Evolutionary conservation across 768 basidiomycete species (phyloP), one percentile per base, ranked within the genome.

Genomic region (Cystobasidium ongulense): DNA sequence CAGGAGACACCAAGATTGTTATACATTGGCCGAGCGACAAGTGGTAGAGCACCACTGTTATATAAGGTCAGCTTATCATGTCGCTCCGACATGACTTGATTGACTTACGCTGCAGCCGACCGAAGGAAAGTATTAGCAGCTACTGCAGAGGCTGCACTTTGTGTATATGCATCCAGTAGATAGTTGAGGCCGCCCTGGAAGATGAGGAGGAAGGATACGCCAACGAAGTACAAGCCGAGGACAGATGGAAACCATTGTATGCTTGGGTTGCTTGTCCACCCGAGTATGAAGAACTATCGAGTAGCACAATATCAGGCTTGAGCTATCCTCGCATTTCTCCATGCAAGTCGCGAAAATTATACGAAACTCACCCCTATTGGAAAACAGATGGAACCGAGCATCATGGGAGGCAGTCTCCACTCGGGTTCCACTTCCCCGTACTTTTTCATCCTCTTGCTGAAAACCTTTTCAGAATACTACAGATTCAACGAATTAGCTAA

Each of bases 331-430:
- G 27, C 17, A 17, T 2, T 33, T 27, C 25, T 39, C 72, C 53
- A 57, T 64, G 41, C 63, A 11, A 63, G 11, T 10, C 17, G 62
- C 27, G 10, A 31, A 73, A 76, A 78, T 7, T 39, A n/a, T n/a
- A n/a, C n/a, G n/a, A n/a, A 17, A 50, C 46, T 4, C 18, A 50
- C 46, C 46, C 77, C 82, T 52, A 80, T 75, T 0, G 81, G 81
- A 73, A 82, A 81, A 15, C 75, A 27, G 36, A 81, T 63, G 15
- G 78, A 74, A 7, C 82, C 82, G 11, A 82, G 39, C 80, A 81
- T 80, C 81, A 82, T 82, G 0, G 81, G 80, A 0, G 78, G 80
- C 5, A 82, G 75, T 46, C 81, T 72, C 63, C 76, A 73, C 68
- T 82, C 82, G 1, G 82, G 81, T 54, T 75, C 72, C 1, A 79